A percentile compares a stretch with the other conserved stretches of the same genome.
Evolutionary conservation across 2,329 filamentous ascomycete species (phyloP).

Genomic region (Sclerotinia trifoliorum): DNA sequence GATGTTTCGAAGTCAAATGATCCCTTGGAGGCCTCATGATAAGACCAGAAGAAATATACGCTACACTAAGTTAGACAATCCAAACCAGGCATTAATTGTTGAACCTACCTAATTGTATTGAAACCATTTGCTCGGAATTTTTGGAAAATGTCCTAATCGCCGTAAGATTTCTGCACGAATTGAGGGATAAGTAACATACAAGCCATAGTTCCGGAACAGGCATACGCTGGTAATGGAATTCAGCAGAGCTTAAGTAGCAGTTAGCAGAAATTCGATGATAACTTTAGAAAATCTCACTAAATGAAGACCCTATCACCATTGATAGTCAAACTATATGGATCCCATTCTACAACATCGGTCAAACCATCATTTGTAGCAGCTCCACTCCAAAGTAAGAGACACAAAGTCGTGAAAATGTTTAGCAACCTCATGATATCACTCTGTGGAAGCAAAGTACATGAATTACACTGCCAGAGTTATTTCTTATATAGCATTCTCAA

Average conservation of each 20-base stretch:
- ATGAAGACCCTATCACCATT: constrained; percentile 50
- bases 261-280: neutral
- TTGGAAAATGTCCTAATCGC: constrained; percentile 50
- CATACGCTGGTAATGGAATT: constrained; percentile 54
- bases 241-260: constrained; percentile 36
- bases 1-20: constrained; percentile 51
- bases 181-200: constrained; percentile 29
- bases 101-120: constrained; percentile 47
- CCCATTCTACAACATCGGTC: constrained; percentile 50
- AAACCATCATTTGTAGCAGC: constrained; percentile 44
- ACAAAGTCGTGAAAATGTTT: constrained; percentile 32
- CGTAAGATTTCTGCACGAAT: constrained; percentile 30
- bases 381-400: constrained; percentile 32
- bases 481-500: constrained; percentile 2
- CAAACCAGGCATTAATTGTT: neutral
- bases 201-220: constrained; percentile 54
- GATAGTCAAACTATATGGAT: constrained; percentile 50
- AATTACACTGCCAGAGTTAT: neutral
- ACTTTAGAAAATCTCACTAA: constrained; percentile 37
- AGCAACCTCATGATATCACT: constrained; percentile 31
- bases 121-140: constrained; percentile 54
- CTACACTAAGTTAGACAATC: constrained; percentile 29
- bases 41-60: constrained; percentile 53
- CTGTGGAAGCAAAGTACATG: neutral
- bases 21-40: constrained; percentile 47